Base-by-base conservation (phyloP, 192 early-diverging fungal genomes). In the Coemansia sp. region DNA sequence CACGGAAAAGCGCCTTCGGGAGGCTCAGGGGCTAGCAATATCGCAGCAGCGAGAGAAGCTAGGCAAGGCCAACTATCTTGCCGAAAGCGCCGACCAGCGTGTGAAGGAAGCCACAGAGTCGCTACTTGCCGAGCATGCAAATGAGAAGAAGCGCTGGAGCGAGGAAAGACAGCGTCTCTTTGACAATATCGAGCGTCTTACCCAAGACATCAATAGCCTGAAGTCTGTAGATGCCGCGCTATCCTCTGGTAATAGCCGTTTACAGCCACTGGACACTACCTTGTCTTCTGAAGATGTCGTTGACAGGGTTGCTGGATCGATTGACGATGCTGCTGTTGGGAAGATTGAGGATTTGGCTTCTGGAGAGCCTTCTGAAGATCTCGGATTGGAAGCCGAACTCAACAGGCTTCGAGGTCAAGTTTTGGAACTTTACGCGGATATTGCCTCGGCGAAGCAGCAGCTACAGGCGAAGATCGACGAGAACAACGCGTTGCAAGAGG, bases 1-100 rank as follows among this genome's bases (percentile, higher is more conserved):
- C 42, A 70, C 73, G 15, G 78, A 81, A 52, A 61, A 55, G 73
- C 78, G 78, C 32, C 66, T 81, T n/a, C 78, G 78, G 41, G 78
- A 81, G 57, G 78, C 73, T 0, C 78, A 81, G 63, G 73, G 73
- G 1, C 53, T 81, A 54, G 73, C 73, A n/a, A 81, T 81, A 32
- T 49, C 69, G 17, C 73, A 81, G 66, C 78, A 81, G 66, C 78
- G 78, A 57, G 78, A 81, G 32, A 74, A 63, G 59, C 61, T 81
- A 20, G n/a, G 62, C 32, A 54, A 57, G 6, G 74, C 74, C 15
- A 67, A 20, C 22, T 66, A 63, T 59, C 45, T 75, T 36, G 65
- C 58, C 15, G 66, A 76, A 20, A 71, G 74, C 32, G 68, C 74
- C 5, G 78, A 75, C 46, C 73, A 75, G 73, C 69, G 69, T 36